Conservation (phyloP, 1,139 yeast species). For the Blastobotrys malaysiensis region DNA sequence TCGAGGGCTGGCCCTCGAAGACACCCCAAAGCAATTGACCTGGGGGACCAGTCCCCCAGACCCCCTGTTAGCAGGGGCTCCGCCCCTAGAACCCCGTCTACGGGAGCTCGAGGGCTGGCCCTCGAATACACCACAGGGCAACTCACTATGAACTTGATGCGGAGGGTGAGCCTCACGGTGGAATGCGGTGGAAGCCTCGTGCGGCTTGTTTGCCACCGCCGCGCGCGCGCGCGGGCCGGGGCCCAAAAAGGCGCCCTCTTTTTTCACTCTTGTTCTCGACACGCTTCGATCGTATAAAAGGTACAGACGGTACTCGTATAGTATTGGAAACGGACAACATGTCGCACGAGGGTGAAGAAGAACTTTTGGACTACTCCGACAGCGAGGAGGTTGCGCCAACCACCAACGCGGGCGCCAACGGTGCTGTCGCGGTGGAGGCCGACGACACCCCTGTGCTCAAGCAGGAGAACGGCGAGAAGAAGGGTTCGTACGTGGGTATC, state of each 20-base stretch:
- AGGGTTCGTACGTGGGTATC: slow-evolving; percentile 96
- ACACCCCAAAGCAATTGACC: too few relatives aligned
- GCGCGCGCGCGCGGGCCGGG: not conserved
- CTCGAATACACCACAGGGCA: too few relatives aligned
- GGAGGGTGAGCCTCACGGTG: not conserved
- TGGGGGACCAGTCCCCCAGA: too few relatives aligned
- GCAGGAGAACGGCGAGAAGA: slow-evolving; percentile 64
- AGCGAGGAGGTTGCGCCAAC: slow-evolving; percentile 87
- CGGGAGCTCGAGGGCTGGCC: too few relatives aligned
- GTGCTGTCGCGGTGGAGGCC: slow-evolving; percentile 25
- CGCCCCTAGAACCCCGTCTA: too few relatives aligned
- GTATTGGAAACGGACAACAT: slow-evolving; percentile 15
- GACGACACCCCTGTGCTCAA: slow-evolving; percentile 29
- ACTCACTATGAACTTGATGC: too few relatives aligned
- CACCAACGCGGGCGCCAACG: slow-evolving; percentile 41
- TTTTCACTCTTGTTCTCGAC: not conserved
- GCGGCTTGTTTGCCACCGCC: slow-evolving; percentile 2
- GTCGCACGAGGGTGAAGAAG: slow-evolving; percentile 97
- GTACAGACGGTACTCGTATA: not conserved
- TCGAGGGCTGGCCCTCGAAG: too few relatives aligned
- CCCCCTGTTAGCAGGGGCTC: too few relatives aligned
- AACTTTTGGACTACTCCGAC: slow-evolving; percentile 95
- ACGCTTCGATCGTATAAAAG: not conserved
- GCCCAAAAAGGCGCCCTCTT: not conserved
- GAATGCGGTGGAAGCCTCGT: not conserved